Evolutionary conservation across 2,329 filamentous ascomycete species (phyloP).

Genomic region (Botrytis porri): DNA sequence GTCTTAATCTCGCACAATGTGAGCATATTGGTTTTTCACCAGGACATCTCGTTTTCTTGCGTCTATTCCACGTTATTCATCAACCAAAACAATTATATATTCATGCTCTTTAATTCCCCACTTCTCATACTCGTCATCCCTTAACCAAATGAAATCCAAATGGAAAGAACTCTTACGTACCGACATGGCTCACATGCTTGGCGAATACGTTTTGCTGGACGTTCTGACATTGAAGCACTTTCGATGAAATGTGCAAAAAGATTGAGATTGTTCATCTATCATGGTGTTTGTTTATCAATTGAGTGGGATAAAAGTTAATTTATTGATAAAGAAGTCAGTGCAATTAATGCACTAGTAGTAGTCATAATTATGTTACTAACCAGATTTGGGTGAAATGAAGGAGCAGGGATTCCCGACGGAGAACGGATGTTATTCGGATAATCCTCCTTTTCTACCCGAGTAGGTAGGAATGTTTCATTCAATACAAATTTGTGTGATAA

Average conservation of each 20-base stretch:
- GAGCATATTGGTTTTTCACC: constrained; percentile 50
- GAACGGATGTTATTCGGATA: constrained; percentile 12
- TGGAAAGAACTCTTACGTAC: constrained; percentile 26
- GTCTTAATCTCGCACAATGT: constrained; percentile 47
- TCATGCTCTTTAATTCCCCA: neutral
- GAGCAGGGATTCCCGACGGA: constrained; percentile 15
- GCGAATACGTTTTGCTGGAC: constrained; percentile 35
- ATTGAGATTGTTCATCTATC: constrained; percentile 10
- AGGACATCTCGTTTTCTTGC: constrained; percentile 51
- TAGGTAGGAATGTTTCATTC: neutral
- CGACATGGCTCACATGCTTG: constrained; percentile 42
- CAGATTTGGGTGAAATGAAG: neutral
- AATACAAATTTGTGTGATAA: neutral
- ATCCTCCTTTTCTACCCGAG: neutral
- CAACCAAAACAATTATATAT: constrained; percentile 1
- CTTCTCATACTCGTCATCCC: neutral
- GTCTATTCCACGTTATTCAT: constrained; percentile 36
- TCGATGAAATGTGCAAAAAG: constrained; percentile 19
- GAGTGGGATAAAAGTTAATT: neutral
- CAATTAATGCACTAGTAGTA: neutral
- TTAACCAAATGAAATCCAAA: neutral
- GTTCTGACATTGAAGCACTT: constrained; percentile 25
- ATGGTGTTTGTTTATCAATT: neutral
- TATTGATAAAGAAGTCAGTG: constrained; percentile 5
- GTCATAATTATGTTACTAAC: neutral